Evolutionary conservation across 441 rosid genomes (phyloP).

Genomic region (Syzygium syzygioides): DNA sequence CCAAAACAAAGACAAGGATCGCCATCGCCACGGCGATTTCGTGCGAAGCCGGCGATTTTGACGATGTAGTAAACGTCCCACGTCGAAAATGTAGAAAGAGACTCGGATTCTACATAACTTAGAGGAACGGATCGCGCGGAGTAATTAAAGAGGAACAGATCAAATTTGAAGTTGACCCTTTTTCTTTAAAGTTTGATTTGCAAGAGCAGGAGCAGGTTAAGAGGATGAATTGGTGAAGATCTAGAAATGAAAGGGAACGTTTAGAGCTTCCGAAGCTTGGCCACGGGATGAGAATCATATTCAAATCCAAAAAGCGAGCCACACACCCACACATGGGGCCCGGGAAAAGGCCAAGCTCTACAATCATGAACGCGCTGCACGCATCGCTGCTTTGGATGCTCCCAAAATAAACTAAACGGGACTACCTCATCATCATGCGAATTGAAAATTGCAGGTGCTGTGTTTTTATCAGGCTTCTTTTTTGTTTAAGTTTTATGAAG

Average conservation of each 20-base stretch:
- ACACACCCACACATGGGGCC: not conserved
- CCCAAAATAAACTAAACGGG: not conserved
- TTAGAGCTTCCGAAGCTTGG: not conserved
- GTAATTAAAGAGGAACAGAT: not conserved
- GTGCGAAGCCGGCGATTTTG: not conserved
- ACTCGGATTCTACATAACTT: not conserved
- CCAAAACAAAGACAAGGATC: not conserved
- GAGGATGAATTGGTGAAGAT: not conserved
- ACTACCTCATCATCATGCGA: not conserved
- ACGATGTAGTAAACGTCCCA: rapidly evolving
- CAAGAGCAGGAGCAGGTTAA: not conserved
- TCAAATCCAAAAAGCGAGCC: not conserved
- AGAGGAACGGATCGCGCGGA: not conserved
- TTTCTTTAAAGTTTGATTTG: not conserved
- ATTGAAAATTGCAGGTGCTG: not conserved
- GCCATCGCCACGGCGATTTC: not conserved
- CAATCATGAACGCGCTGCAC: not conserved
- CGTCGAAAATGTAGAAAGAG: not conserved
- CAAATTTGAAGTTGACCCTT: not conserved
- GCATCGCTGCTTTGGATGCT: not conserved
- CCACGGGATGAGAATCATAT: not conserved
- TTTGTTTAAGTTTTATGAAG: not conserved
- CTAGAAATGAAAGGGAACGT: not conserved
- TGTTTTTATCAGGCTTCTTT: not conserved
- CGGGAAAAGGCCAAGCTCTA: not conserved